Evolutionary conservation across 257 asterid species (phyloP), one percentile per base, ranked within the genome.

Genomic region (Forsythia viridissima): DNA sequence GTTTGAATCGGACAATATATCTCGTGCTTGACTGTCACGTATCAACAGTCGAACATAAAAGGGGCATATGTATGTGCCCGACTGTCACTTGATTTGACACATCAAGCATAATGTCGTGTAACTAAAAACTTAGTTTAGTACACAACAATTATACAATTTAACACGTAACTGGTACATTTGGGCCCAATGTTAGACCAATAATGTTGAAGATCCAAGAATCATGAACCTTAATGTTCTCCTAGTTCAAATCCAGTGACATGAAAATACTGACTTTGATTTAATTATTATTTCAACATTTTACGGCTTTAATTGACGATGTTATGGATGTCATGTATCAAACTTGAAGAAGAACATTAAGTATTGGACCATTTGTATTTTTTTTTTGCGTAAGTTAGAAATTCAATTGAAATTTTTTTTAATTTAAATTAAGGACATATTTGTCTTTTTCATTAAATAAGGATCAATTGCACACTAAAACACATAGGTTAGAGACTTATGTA

Each of bases 121-220:
- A 57, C 43, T 66, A 48, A 57, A 36, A 75, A 66, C 71, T 34
- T 52, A 13, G 71, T 77, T 77, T 20, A 70, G 79, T 52, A 39
- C 72, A 73, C 68, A 16, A 44, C 18, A 57, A 52, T 36, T 44
- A 5, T 20, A 15, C 68, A 74, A 73, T 80, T 78, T 75, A 57
- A 75, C 85, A 81, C 81, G 85, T 74, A 84, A 80, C 8, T 39
- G 36, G 72, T 16, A 57, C 36, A 24, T 39, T 43, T 40, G 72
- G 79, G 73, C 65, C 84, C 80, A 68, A 73, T 61, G 4, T 73
- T 34, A 48, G 16, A 15, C 38, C 11, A 52, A 21, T 52, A 20
- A 59, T 4, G 59, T 21, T 10, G 75, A 71, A 71, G 57, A 71
- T 11, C 36, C n/a, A n/a, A 10, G 66, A 41, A 71, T 76, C 40